Evolutionary conservation across 2,329 filamentous ascomycete genomes (phyloP).

Genomic region (Fusarium multiceps): DNA sequence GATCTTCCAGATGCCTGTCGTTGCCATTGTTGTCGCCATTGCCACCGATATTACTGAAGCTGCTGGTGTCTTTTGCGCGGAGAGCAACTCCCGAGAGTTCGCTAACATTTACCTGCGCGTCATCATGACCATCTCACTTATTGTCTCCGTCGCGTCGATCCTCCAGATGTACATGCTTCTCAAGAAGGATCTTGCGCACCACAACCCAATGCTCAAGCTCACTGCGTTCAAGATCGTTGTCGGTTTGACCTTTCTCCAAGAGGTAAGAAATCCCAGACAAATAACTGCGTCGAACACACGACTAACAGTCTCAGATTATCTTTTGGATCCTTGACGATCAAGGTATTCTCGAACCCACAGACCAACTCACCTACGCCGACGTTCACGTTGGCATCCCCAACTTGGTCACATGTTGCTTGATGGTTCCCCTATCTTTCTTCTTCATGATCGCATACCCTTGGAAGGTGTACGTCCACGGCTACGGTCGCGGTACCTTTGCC

Average conservation of each 20-base stretch:
- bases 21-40: slow-evolving; percentile 18
- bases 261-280: background rate
- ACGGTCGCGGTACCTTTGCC: slow-evolving; percentile 17
- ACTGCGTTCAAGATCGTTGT: slow-evolving; percentile 39
- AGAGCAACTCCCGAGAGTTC: slow-evolving; percentile 20
- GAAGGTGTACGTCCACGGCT: slow-evolving; percentile 23
- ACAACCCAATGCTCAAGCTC: slow-evolving; percentile 36
- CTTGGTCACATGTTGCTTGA: slow-evolving; percentile 33
- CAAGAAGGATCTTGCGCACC: slow-evolving; percentile 31
- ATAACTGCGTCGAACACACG: rapidly evolving
- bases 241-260: slow-evolving; percentile 32
- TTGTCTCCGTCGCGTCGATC: slow-evolving; percentile 28
- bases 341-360: slow-evolving; percentile 17
- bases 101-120: slow-evolving; percentile 27
- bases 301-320: slow-evolving; percentile 12
- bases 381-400: slow-evolving; percentile 39
- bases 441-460: slow-evolving; percentile 38
- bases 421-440: slow-evolving; percentile 37
- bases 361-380: slow-evolving; percentile 37
- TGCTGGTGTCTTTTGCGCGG: slow-evolving; percentile 34
- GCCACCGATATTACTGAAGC: slow-evolving; percentile 33
- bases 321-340: slow-evolving; percentile 34
- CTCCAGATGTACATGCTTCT: slow-evolving; percentile 34
- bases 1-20: slow-evolving; percentile 41
- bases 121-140: slow-evolving; percentile 21